These are phyloP conservation scores for Echinosophora koreensis DNA, from an alignment of 306 rosid genomes.

Conservation along the genomic window DNA sequence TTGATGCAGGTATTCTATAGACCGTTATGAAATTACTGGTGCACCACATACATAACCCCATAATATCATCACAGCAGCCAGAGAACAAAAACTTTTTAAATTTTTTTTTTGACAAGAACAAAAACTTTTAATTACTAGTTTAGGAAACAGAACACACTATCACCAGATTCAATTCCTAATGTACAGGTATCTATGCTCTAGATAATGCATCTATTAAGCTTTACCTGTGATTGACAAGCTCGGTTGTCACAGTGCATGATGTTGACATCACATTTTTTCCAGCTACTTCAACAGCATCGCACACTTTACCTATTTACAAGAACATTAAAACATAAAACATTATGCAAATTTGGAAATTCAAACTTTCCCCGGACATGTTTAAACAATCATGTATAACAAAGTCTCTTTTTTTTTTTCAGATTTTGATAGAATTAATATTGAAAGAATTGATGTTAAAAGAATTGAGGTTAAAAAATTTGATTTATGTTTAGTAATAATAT, in stretches of 20 bases:
- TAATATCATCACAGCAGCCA: slow-evolving; percentile 25
- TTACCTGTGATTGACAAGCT: slow-evolving; percentile 84
- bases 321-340: slow-evolving; percentile 34
- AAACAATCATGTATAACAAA: not conserved
- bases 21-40: slow-evolving; percentile 11
- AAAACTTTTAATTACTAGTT: slow-evolving; percentile 22
- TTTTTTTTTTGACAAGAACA: no score
- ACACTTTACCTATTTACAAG: slow-evolving; percentile 73
- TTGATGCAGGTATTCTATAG: slow-evolving; percentile 13
- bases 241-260: slow-evolving; percentile 87
- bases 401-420: no score
- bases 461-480: no score
- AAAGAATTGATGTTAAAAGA: no score
- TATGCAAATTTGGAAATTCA: slow-evolving; percentile 25
- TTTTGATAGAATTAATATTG: no score
- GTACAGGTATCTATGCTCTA: not conserved
- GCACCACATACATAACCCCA: not conserved
- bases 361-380: slow-evolving; percentile 19
- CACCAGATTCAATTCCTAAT: slow-evolving; percentile 21
- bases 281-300: slow-evolving; percentile 92
- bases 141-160: not conserved
- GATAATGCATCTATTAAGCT: slow-evolving; percentile 36
- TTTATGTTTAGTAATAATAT: no score
- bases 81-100: slow-evolving; percentile 18
- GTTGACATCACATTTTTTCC: slow-evolving; percentile 95